Evolutionary conservation across 139 green algal species (phyloP).

Genomic region (Pleodorina starrii): DNA sequence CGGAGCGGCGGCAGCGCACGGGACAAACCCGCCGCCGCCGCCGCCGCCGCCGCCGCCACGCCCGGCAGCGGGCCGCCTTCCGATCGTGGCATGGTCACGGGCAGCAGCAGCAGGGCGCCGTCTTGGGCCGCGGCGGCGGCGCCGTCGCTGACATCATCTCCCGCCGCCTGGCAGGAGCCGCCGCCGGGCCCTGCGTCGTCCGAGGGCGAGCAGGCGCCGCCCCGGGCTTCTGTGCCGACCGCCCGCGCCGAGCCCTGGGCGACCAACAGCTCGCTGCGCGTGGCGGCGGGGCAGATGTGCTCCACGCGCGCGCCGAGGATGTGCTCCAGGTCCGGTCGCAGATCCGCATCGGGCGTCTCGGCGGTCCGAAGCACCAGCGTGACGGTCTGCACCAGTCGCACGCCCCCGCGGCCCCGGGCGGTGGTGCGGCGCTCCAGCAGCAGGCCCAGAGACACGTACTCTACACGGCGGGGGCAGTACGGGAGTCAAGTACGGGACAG

Average conservation of each 20-base stretch:
- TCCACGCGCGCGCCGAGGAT: conserved; percentile 18
- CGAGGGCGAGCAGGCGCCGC: too few species aligned
- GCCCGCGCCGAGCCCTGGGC: too few species aligned
- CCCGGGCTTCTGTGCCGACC: too few species aligned
- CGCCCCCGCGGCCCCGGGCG: not conserved
- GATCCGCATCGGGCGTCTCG: not conserved
- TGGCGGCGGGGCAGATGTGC: conserved; percentile 59
- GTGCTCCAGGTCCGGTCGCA: conserved; percentile 30
- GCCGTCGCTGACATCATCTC: too few species aligned
- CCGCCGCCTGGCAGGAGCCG: too few species aligned
- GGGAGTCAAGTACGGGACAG: too few species aligned
- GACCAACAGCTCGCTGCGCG: conserved; percentile 66
- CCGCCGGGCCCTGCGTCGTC: too few species aligned
- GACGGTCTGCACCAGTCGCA: conserved; percentile 61
- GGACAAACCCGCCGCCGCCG: not conserved
- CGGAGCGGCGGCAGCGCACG: not conserved
- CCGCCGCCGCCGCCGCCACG: too few species aligned
- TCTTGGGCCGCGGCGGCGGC: not conserved
- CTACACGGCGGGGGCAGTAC: too few species aligned
- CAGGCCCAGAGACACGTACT: conserved; percentile 73
- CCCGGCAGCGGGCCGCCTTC: too few species aligned
- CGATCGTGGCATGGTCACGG: not conserved
- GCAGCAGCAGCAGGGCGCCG: not conserved
- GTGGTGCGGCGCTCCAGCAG: conserved; percentile 11
- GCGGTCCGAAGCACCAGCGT: conserved; percentile 60